Evolutionary conservation across 2,329 filamentous ascomycete species (phyloP).

Genomic region (Truncatella angustata): DNA sequence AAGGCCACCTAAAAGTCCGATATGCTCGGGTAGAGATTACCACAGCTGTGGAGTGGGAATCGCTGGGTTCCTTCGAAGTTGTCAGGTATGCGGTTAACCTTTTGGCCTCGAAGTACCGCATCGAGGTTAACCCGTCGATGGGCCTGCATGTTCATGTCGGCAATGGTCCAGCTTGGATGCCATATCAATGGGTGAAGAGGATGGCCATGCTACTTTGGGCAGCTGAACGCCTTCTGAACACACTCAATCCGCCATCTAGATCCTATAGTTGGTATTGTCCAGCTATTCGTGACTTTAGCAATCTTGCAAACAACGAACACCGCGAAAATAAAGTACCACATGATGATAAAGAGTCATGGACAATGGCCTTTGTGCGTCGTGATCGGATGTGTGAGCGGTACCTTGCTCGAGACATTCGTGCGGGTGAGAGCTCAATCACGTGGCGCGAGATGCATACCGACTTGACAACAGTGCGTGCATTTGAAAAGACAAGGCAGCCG

Average conservation of each 20-base stretch:
- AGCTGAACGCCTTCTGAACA: constrained; percentile 12
- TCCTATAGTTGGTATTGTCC: not conserved
- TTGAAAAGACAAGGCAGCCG: constrained; percentile 5
- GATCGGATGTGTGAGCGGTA: constrained; percentile 1
- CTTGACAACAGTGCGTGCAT: not conserved
- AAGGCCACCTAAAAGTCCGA: not conserved
- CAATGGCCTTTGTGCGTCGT: not conserved
- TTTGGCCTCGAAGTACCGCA: constrained; percentile 6
- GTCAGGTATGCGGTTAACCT: constrained; percentile 14
- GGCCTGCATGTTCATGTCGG: constrained; percentile 22
- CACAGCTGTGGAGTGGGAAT: constrained; percentile 11
- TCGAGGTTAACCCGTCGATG: constrained; percentile 13
- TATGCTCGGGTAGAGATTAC: constrained; percentile 11
- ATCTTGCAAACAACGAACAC: not conserved
- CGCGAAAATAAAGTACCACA: not conserved
- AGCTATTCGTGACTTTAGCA: constrained; percentile 6
- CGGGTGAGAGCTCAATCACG: constrained; percentile 14
- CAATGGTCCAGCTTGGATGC: constrained; percentile 11
- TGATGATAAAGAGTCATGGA: not conserved
- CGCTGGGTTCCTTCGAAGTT: constrained; percentile 10
- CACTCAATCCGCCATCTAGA: constrained; percentile 14
- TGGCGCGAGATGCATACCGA: constrained; percentile 10
- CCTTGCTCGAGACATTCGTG: constrained; percentile 8
- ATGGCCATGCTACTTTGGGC: constrained; percentile 15
- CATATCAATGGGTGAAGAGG: constrained; percentile 9